Evolutionary conservation across 2,329 filamentous ascomycete species (phyloP), one percentile per base, ranked within the genome.

Genomic region (Scopulariopsis brevicaulis): DNA sequence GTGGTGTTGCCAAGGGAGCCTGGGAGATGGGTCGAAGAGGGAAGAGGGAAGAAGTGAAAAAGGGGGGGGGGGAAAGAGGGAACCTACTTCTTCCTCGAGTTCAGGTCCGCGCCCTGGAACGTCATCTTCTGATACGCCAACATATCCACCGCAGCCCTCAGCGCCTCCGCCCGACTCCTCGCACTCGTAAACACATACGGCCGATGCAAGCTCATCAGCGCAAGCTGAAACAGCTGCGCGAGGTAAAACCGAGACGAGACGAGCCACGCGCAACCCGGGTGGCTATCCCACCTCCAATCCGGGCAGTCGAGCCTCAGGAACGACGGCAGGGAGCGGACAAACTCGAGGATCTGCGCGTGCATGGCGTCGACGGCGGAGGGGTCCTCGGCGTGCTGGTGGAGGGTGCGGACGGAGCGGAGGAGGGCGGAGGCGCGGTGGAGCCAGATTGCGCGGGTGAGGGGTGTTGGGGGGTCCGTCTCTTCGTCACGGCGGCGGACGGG

Each of bases 171-270:
- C n/a, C 82, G 72, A 63, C 79, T 83, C 40, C 71, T 69, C 6
- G 73, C 66, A 14, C 79, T 76, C 18, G 80, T 81, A 62, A 85
- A 85, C 22, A 85, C 77, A 64, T 84, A 85, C 0, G 82, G 81
- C 25, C 82, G 74, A 60, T 86, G 83, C 46, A 86, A 71, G 4
- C 80, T 81, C 70, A 85, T 81, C 54, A 81, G 68, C 59, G 79
- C 76, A 64, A 85, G 83, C 0, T 76, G 70, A 12, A 74, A 67
- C 5, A 78, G 65, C 62, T 81, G 78, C 15, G 77, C 75, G 55
- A 78, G 65, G 54, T 74, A 71, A 59, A 73, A 69, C 46, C 80
- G 70, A n/a, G 72, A 70, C 55, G 69, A 65, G 12, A 70, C 70
- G 43, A 85, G 65, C 81, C 82, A 84, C 57, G 70, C 68, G 60